Conservation (phyloP, 2,329 filamentous ascomycete species). For the Microascus cirrosus region DNA sequence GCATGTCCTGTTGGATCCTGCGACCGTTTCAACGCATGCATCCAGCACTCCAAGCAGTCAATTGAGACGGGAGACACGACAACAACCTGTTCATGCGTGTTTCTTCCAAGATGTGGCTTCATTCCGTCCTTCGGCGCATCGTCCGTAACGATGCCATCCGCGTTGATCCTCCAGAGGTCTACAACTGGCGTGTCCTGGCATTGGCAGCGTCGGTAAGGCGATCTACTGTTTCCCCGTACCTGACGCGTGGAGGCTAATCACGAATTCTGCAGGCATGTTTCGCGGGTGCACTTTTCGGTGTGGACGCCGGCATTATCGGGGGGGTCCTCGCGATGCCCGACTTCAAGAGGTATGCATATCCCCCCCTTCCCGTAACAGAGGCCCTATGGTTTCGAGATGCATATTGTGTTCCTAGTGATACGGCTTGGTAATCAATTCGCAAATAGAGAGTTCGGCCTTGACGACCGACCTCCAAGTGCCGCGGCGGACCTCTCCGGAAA, state of each 20-base stretch:
- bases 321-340: conserved; percentile 51
- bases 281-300: conserved; percentile 44
- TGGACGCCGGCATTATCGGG: conserved; percentile 54
- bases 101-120: no score
- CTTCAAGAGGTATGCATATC: conserved; percentile 33
- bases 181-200: conserved; percentile 57
- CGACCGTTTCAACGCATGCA: no score
- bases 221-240: not conserved
- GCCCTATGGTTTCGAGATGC: no score
- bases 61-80: no score
- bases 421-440: no score
- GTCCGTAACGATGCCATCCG: conserved; percentile 64
- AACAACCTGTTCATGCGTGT: no score
- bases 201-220: conserved; percentile 38
- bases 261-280: conserved; percentile 42
- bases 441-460: conserved; percentile 14
- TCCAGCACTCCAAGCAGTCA: no score
- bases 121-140: conserved; percentile 36
- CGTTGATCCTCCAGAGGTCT: conserved; percentile 55
- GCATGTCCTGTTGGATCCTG: no score
- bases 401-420: no score
- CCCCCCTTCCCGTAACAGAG: no score
- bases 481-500: conserved; percentile 14
- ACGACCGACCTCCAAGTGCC: conserved; percentile 4
- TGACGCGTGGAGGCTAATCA: not conserved